Evolutionary conservation across 495 filamentous ascomycete genomes (phyloP).

Genomic region (Tuber magnatum): DNA sequence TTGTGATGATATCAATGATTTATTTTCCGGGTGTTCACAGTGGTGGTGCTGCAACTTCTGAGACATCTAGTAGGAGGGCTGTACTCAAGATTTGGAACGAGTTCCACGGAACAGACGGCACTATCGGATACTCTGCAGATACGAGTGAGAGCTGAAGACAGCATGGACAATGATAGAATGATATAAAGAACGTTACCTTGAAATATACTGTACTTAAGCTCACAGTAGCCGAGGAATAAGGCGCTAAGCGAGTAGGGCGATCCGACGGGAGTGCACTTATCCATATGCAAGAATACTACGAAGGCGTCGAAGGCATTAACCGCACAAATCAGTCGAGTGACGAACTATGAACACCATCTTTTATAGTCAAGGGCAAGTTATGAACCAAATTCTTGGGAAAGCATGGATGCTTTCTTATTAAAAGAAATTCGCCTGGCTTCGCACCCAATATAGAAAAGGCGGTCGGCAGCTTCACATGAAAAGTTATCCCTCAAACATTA

Average conservation of each 20-base stretch:
- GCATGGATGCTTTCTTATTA: neutral
- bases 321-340: neutral
- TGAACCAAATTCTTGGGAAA: neutral
- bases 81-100: neutral
- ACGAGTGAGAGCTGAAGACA: neutral
- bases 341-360: neutral
- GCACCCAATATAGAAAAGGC: neutral
- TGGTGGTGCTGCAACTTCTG: neutral
- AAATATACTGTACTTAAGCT: neutral
- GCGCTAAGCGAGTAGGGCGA: neutral
- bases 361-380: neutral
- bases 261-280: neutral
- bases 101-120: neutral
- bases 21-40: neutral
- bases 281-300: neutral
- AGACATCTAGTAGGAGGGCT: neutral
- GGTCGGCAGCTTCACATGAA: neutral
- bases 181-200: neutral
- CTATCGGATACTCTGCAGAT: neutral
- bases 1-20: neutral
- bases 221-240: no score
- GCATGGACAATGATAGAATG: neutral
- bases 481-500: neutral
- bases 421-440: neutral
- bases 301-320: neutral